phyloP scores from a whole-genome alignment of 2,329 filamentous ascomycete species.

The Fusarium sp. region DNA sequence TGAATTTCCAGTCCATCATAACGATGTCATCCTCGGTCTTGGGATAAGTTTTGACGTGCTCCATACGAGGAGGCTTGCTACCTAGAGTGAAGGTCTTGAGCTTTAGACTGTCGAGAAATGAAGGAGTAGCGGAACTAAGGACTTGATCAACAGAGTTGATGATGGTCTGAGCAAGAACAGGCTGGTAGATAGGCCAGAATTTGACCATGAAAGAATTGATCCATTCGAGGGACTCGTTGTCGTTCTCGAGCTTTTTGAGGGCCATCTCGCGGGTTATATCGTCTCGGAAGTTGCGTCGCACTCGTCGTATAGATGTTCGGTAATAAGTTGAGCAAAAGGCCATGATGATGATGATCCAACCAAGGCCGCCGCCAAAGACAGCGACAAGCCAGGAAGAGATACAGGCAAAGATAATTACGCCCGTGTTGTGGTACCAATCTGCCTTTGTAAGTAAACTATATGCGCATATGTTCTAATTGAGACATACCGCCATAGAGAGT shows the following conservation, averaged over 20 bases:
- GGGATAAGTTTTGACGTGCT: conserved; percentile 98
- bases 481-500: conserved; percentile 85
- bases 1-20: conserved; percentile 99
- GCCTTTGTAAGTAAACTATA: conserved; percentile 14
- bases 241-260: conserved; percentile 87
- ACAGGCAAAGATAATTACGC: conserved; percentile 93
- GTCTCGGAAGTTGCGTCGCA: conserved; percentile 95
- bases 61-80: conserved; percentile 93
- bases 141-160: conserved; percentile 97
- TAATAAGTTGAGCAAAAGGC: conserved; percentile 94
- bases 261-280: conserved; percentile 91
- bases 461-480: not conserved
- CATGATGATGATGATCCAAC: conserved; percentile 95
- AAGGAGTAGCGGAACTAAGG: conserved; percentile 88
- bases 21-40: conserved; percentile 95
- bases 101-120: conserved; percentile 92
- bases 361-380: conserved; percentile 88
- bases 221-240: conserved; percentile 95
- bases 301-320: conserved; percentile 90
- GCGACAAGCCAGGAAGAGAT: conserved; percentile 91
- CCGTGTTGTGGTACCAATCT: conserved; percentile 99
- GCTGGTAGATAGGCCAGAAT: conserved; percentile 99
- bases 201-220: conserved; percentile 99
- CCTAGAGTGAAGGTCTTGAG: conserved; percentile 95
- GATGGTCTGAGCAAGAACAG: conserved; percentile 90